Base-by-base conservation (phyloP, 2,329 filamentous ascomycete genomes). In the Paracoccidioides lutzii region DNA sequence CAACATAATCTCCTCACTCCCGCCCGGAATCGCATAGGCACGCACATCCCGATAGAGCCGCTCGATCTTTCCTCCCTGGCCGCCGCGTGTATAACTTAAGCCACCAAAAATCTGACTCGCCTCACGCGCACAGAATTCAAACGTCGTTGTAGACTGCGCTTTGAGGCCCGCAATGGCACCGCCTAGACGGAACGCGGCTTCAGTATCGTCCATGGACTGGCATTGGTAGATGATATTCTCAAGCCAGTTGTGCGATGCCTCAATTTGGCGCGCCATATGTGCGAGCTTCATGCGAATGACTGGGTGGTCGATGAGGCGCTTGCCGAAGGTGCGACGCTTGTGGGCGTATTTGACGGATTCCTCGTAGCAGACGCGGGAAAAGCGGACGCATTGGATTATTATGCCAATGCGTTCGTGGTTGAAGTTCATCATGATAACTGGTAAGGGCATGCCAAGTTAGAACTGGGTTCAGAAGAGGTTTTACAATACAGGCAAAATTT, bases 351-450 rank as follows among this genome's bases (percentile, higher is more conserved):
- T 94, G 72, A 97, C 81, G 30, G 87, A 88, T 75, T 98, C 93
- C 71, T 97, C 91, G 78, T 89, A 95, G 80, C 90, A 96, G 62
- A 97, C 91, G 62, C 93, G 90, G 45, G 88, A 85, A 81, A 98
- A 97, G 67, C 93, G 90, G 61, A 96, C 73, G 67, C 85, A 95
- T 75, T 98, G 93, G 76, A 97, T 97, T 75, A 97, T 90, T 73
- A 98, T 97, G 60, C 93, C 93, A 64, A 98, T 90, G 60, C 93
- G 88, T 77, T 98, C 93, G 79, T 97, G 93, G 81, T 97, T 97
- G 79, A 96, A 96, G 80, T 96, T 96, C 70, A 89, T 96, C 91
- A 97, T 97, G 78, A 98, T 91, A 69, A 95, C 90, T 81, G 58
- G 54, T 51, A 37, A 28, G 22, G 44, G 5, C 3, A 2, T 15